Percentiles rank a stretch among this genome's conserved stretches.
Conservation (phyloP, 257 asterid genomes). For the Gentiana macrophylla region DNA sequence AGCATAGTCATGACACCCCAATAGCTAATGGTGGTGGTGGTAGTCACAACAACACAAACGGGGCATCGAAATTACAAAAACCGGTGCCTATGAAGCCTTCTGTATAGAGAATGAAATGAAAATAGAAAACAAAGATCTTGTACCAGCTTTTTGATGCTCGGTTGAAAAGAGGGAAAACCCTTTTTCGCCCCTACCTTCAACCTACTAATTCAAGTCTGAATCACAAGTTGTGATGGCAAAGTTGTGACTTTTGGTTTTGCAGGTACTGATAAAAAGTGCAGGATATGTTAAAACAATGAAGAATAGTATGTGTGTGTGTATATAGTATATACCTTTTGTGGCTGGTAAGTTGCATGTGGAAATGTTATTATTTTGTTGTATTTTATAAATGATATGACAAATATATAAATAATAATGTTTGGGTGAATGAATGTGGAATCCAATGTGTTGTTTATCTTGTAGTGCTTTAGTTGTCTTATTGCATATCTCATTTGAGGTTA, state of each 20-base stretch:
- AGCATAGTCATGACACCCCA: slow-evolving; percentile 76
- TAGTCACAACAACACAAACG: slow-evolving; percentile 2
- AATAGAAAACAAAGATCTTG: slow-evolving; percentile 24
- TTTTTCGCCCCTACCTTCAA: slow-evolving; percentile 19
- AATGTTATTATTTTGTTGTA: not conserved
- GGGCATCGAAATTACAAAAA: slow-evolving; percentile 28
- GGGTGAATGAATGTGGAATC: too few species aligned
- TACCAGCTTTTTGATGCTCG: slow-evolving; percentile 29
- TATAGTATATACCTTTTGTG: not conserved
- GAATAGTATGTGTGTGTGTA: not conserved
- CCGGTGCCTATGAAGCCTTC: slow-evolving; percentile 20
- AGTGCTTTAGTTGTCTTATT: too few species aligned
- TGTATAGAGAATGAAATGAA: slow-evolving; percentile 22
- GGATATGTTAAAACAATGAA: not conserved
- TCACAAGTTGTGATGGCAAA: not conserved
- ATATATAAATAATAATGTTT: too few species aligned
- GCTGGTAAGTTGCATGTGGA: not conserved
- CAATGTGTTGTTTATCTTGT: too few species aligned
- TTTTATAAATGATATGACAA: not conserved
- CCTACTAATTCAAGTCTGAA: not conserved
- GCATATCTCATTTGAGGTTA: too few species aligned
- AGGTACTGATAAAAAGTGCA: not conserved
- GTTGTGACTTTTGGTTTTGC: slow-evolving; percentile 3
- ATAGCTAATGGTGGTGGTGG: slow-evolving; percentile 28
- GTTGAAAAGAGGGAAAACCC: slow-evolving; percentile 46